Conservation (phyloP, 148 eudicot genomes). For the Polygonum maritimum region DNA sequence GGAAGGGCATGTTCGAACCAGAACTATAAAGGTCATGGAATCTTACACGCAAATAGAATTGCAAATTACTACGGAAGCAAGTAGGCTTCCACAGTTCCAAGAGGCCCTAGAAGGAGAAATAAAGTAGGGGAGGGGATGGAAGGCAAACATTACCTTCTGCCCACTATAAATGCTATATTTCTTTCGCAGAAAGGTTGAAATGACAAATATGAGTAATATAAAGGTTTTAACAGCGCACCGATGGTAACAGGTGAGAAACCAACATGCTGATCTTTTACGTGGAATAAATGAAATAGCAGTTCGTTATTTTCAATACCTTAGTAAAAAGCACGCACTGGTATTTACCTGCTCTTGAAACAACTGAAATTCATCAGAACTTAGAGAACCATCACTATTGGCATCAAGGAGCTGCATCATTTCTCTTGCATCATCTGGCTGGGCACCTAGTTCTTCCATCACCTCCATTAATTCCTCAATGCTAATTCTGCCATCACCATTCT, state of each 20-base stretch:
- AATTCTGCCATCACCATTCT: slow-evolving; percentile 97
- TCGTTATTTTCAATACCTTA: neutral
- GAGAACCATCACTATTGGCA: slow-evolving; percentile 88
- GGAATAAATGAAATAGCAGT: neutral
- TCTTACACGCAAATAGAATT: neutral
- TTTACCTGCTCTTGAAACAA: slow-evolving; percentile 79
- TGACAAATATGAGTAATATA: too few species aligned
- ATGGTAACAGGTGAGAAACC: too few species aligned
- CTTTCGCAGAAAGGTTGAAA: too few species aligned
- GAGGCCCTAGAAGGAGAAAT: too few species aligned
- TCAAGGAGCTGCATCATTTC: slow-evolving; percentile 98
- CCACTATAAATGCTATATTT: too few species aligned
- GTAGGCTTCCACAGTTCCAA: too few species aligned
- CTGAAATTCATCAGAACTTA: slow-evolving; percentile 93
- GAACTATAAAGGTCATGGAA: too few species aligned
- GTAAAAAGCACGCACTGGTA: neutral
- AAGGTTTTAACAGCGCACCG: too few species aligned
- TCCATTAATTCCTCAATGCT: slow-evolving; percentile 96
- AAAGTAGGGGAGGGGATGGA: too few species aligned
- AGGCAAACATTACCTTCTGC: too few species aligned
- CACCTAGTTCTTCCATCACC: slow-evolving; percentile 98
- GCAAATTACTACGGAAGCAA: too few species aligned
- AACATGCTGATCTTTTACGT: neutral
- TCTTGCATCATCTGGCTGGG: slow-evolving; percentile 78
- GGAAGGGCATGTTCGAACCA: too few species aligned